Evolutionary conservation across 2,329 filamentous ascomycete species (phyloP).

Genomic region (Exophiala oligosperma): DNA sequence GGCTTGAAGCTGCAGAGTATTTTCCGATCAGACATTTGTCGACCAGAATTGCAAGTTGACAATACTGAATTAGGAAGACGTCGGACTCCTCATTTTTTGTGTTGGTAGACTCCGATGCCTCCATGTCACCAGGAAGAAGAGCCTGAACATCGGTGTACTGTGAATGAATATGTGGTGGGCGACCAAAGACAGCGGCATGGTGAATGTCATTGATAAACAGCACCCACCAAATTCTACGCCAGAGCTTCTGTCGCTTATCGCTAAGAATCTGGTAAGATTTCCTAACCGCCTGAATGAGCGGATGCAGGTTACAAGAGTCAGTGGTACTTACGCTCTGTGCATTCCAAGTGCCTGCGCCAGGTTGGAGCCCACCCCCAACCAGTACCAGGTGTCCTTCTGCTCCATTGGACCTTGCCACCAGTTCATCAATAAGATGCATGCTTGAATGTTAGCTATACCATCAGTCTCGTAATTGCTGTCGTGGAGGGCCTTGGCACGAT

Average conservation of each 20-base stretch:
- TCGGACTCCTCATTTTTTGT: constrained; percentile 1
- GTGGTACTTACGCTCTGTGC: constrained; percentile 26
- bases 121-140: constrained; percentile 25
- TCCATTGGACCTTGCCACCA: constrained; percentile 32
- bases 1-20: not conserved
- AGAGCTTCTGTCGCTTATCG: constrained; percentile 15
- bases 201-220: constrained; percentile 27
- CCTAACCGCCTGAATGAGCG: constrained; percentile 6
- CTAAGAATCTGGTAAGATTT: constrained; percentile 24
- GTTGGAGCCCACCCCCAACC: constrained; percentile 28
- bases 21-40: constrained; percentile 1
- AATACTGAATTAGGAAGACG: constrained; percentile 14
- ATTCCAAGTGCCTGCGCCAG: constrained; percentile 31
- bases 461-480: constrained; percentile 31
- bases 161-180: constrained; percentile 29
- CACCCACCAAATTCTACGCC: constrained; percentile 27
- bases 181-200: constrained; percentile 28
- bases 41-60: constrained; percentile 16
- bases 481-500: constrained; percentile 29
- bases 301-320: not conserved
- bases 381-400: constrained; percentile 33
- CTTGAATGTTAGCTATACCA: constrained; percentile 27
- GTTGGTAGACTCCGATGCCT: not conserved
- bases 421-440: constrained; percentile 28
- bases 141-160: constrained; percentile 26